phyloP scores from a whole-genome alignment of 106 monocot species.

The Posidonia australis region DNA sequence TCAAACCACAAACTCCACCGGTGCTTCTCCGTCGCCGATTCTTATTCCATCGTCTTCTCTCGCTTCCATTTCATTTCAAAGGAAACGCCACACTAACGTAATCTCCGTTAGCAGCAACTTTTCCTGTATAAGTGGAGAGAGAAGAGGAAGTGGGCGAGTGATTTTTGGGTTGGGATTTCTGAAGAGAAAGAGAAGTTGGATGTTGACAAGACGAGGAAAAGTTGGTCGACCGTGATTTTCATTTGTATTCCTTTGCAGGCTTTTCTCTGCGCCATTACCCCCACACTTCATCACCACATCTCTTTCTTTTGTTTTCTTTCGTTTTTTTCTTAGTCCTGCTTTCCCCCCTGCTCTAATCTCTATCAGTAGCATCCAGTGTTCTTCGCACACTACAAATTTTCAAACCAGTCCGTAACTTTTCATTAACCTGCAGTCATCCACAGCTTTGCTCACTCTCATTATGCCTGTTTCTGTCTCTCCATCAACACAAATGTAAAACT shows the following conservation, averaged over 20 bases:
- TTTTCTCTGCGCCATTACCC: conserved; percentile 4
- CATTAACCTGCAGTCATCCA: too few relatives aligned
- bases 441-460: too few relatives aligned
- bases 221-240: conserved; percentile 12
- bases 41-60: neutral
- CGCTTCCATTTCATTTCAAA: neutral
- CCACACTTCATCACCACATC: neutral
- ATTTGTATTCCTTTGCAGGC: conserved; percentile 11
- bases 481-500: too few relatives aligned
- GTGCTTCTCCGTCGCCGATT: neutral
- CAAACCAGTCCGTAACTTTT: too few relatives aligned
- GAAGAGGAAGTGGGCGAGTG: neutral
- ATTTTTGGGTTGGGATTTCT: neutral
- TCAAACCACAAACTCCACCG: neutral
- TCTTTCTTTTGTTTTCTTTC: neutral
- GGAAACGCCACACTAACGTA: too few relatives aligned
- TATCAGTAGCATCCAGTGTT: neutral
- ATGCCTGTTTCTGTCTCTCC: too few relatives aligned
- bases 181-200: conserved; percentile 10
- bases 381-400: neutral
- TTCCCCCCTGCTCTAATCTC: neutral
- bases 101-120: neutral
- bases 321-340: neutral
- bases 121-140: conserved; percentile 6
- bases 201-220: conserved; percentile 12